Base-by-base conservation (phyloP, 202 grass and related monocot genomes). In the Miscanthus sacchariflorus region DNA sequence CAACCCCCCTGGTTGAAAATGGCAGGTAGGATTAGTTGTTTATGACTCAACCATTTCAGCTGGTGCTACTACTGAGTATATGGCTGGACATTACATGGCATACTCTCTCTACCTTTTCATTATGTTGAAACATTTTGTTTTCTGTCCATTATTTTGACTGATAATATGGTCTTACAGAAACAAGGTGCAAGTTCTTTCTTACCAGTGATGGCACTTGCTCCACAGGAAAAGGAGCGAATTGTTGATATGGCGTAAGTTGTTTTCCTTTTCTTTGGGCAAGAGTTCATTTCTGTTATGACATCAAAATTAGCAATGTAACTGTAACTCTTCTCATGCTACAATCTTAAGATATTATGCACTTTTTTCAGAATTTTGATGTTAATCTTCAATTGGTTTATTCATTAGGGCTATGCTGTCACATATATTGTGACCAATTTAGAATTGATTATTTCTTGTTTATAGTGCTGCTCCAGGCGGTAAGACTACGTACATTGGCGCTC, bases 71-170 rank as follows among this genome's bases (percentile, higher is more conserved):
- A 93, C 93, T 79, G 97, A 99, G 89, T 99, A 99, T 89, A 95
- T 99, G 91, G 97, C 97, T 63, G 97, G 97, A 50, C 97, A 99
- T 84, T 99, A 99, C 61, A 95, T 99, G 84, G 97, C 97, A 96
- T 28, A 68, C 78, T 69, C 25, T 58, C 79, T 87, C n/a, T 49
- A 42, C 25, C 40, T 21, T 83, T 50, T 82, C n/a, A 48, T 80
- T 76, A 58, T 83, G 36, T 59, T 63, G 44, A 74, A 4, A 76
- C 68, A 81, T 79, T 79, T 67, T 68, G 12, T 63, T 70, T 30
- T 82, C 15, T 73, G 1, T 73, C 13, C 5, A 39, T 39, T 70
- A 44, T 68, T 83, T 12, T 50, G 15, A 90, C 43, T 88, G 30
- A 75, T n/a, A 65, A 35, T 74, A 83, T 84, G 24, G 9, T 74